These are phyloP conservation scores for Euphorbia pulcherrima DNA, from an alignment of 345 rosid genomes.

Conservation along the genomic window DNA sequence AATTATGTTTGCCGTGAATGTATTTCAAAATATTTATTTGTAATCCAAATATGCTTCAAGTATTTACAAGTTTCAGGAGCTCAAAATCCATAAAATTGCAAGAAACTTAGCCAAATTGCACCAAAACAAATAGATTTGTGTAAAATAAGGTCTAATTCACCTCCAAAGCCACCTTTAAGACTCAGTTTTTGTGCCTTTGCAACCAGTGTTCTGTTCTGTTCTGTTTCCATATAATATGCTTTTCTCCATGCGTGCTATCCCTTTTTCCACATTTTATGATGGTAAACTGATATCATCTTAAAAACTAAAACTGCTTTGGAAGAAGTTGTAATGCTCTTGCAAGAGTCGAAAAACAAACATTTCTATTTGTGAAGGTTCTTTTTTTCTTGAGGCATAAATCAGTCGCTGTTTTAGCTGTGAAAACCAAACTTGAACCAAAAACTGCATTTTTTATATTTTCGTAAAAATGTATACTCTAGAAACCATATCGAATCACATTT, in stretches of 20 bases:
- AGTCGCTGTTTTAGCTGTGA: too few relatives aligned
- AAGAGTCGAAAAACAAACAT: background rate
- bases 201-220: background rate
- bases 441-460: background rate
- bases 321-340: background rate
- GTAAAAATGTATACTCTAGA: too few relatives aligned
- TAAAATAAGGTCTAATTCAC: too few relatives aligned
- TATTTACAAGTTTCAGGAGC: too few relatives aligned
- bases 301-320: background rate
- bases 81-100: too few relatives aligned
- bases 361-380: background rate
- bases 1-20: background rate
- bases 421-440: background rate
- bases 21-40: too few relatives aligned
- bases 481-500: too few relatives aligned
- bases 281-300: background rate
- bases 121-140: too few relatives aligned
- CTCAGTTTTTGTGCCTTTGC: conserved; percentile 1
- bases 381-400: background rate
- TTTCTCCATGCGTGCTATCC: background rate
- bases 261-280: background rate
- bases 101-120: too few relatives aligned
- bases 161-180: too few relatives aligned
- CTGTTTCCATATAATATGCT: background rate
- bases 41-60: too few relatives aligned